These are phyloP conservation scores for Colletotrichum echinochloae DNA, from an alignment of 2,329 filamentous ascomycete genomes.

Conservation along the genomic window DNA sequence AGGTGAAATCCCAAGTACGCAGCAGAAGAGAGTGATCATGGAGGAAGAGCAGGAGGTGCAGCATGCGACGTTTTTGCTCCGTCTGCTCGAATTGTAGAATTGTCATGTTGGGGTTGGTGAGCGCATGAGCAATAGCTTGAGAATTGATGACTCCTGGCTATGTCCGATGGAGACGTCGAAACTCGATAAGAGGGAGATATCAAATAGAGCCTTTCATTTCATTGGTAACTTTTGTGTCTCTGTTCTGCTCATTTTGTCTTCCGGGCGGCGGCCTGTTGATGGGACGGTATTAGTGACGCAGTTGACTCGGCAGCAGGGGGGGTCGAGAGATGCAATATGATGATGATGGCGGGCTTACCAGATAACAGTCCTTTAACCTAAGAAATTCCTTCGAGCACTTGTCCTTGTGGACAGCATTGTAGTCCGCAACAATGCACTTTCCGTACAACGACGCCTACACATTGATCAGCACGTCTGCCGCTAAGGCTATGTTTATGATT, in stretches of 20 bases:
- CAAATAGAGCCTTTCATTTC: not conserved
- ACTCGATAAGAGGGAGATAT: not conserved
- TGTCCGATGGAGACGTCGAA: not conserved
- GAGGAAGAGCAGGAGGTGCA: conserved; percentile 90
- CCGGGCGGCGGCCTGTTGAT: conserved; percentile 35
- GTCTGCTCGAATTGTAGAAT: conserved; percentile 75
- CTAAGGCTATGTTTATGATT: not conserved
- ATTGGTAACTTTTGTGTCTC: not conserved
- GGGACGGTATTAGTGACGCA: conserved; percentile 4
- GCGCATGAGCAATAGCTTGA: not conserved
- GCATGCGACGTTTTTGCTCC: conserved; percentile 82
- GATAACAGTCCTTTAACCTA: conserved; percentile 85
- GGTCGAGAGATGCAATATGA: not conserved
- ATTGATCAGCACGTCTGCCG: not conserved
- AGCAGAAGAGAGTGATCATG: conserved; percentile 65
- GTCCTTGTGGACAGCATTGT: conserved; percentile 89
- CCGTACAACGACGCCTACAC: conserved; percentile 84
- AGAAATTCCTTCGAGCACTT: conserved; percentile 91
- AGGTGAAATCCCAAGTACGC: conserved; percentile 34
- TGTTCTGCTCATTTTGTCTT: conserved; percentile 17
- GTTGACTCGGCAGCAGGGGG: not conserved
- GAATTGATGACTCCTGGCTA: not conserved
- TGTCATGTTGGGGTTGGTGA: not conserved
- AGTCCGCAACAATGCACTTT: conserved; percentile 90
- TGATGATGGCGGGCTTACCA: conserved; percentile 66